phyloP scores from a whole-genome alignment of 495 filamentous ascomycete genomes.

The Alectoria sarmentosa region DNA sequence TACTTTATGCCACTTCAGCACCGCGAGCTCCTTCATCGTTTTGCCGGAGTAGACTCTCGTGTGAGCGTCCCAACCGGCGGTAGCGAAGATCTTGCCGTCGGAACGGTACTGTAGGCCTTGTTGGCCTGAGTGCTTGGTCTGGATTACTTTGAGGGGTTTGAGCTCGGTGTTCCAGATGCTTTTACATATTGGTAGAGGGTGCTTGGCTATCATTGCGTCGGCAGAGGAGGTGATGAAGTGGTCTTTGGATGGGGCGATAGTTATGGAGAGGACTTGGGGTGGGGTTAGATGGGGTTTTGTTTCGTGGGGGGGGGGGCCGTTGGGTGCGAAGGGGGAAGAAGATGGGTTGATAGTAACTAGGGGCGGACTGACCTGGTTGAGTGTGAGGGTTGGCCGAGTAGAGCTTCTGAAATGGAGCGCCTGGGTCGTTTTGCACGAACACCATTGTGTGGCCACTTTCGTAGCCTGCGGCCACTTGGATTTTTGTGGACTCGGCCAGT shows the following conservation, averaged over 20 bases:
- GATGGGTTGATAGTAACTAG: not conserved
- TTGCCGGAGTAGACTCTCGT: slow-evolving; percentile 74
- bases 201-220: slow-evolving; percentile 60
- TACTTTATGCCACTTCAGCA: slow-evolving; percentile 90
- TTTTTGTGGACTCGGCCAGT: slow-evolving; percentile 26
- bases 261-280: slow-evolving; percentile 65
- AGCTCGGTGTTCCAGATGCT: slow-evolving; percentile 29
- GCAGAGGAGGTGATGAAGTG: slow-evolving; percentile 80
- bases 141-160: slow-evolving; percentile 48
- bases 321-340: slow-evolving; percentile 53
- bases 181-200: slow-evolving; percentile 44
- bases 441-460: slow-evolving; percentile 75
- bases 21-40: slow-evolving; percentile 81
- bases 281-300: slow-evolving; percentile 57
- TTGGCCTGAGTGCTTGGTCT: slow-evolving; percentile 86
- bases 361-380: slow-evolving; percentile 50
- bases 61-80: slow-evolving; percentile 86
- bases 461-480: slow-evolving; percentile 66
- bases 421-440: slow-evolving; percentile 34
- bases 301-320: slow-evolving; percentile 72
- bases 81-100: slow-evolving; percentile 79
- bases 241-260: slow-evolving; percentile 47
- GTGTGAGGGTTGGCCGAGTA: slow-evolving; percentile 65
- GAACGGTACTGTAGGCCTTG: slow-evolving; percentile 70
- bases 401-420: slow-evolving; percentile 48